Percentiles rank a stretch among this genome's conserved stretches.
Evolutionary conservation across 2,329 filamentous ascomycete genomes (phyloP).

Genomic region (Fusarium sp.): DNA sequence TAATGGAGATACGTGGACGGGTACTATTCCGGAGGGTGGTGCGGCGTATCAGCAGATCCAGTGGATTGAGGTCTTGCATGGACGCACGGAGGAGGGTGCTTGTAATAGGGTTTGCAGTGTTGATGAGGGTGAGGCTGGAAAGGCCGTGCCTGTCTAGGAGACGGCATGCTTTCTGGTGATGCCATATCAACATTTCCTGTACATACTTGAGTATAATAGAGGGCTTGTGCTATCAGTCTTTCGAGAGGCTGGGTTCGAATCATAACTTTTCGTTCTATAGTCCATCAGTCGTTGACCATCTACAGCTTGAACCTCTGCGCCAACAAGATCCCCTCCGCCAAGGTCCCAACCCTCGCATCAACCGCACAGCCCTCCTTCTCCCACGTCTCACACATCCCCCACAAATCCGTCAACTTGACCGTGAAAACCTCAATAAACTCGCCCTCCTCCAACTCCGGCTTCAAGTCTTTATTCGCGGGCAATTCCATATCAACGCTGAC

Average conservation of each 20-base stretch:
- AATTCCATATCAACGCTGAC: slow-evolving; percentile 75
- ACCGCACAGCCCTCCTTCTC: slow-evolving; percentile 79
- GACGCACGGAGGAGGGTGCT: slow-evolving; percentile 43
- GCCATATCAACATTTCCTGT: neutral
- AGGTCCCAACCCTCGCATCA: slow-evolving; percentile 78
- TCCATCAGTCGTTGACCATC: neutral
- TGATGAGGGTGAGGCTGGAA: slow-evolving; percentile 48
- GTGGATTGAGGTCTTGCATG: slow-evolving; percentile 68
- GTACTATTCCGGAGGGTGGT: slow-evolving; percentile 59
- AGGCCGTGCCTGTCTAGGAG: slow-evolving; percentile 45
- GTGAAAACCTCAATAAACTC: slow-evolving; percentile 86
- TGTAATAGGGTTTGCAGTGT: slow-evolving; percentile 38
- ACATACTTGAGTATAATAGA: neutral
- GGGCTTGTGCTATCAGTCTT: no score
- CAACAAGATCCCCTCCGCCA: slow-evolving; percentile 81
- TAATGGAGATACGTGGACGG: slow-evolving; percentile 65
- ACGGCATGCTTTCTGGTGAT: neutral
- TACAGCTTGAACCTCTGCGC: slow-evolving; percentile 65
- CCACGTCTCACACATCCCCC: slow-evolving; percentile 71
- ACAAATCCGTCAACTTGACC: slow-evolving; percentile 70
- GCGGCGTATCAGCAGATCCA: slow-evolving; percentile 65
- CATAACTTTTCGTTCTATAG: neutral
- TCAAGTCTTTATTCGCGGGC: slow-evolving; percentile 73
- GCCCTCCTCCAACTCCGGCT: slow-evolving; percentile 77
- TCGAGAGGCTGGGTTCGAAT: neutral